These are phyloP conservation scores for Rhododendron ovatum DNA, from an alignment of 148 eudicot genomes.

Conservation along the genomic window DNA sequence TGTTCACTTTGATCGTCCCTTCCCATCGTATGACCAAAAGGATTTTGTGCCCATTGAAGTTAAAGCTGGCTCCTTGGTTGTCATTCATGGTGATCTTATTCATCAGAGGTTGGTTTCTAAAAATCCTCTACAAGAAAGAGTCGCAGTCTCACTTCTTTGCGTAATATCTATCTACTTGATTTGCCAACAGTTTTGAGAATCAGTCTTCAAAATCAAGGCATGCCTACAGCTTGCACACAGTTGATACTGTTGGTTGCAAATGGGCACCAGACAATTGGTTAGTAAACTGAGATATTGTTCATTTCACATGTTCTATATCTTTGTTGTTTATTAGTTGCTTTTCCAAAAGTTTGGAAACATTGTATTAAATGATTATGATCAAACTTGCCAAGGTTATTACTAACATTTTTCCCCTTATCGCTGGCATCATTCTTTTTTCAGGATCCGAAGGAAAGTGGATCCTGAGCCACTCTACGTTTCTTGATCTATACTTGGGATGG, in stretches of 20 bases:
- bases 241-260: constrained; percentile 85
- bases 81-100: constrained; percentile 92
- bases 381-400: neutral
- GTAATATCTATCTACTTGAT: constrained; percentile 3
- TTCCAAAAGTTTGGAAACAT: neutral
- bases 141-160: neutral
- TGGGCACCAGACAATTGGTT: constrained; percentile 93
- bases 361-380: neutral
- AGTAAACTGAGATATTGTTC: constrained; percentile 22
- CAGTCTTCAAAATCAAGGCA: constrained; percentile 84
- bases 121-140: neutral
- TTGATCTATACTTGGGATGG: constrained; percentile 5
- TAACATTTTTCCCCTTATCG: neutral
- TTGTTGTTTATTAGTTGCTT: neutral
- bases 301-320: neutral
- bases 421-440: constrained; percentile 23
- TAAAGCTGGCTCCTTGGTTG: constrained; percentile 87
- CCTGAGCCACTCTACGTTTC: constrained; percentile 60
- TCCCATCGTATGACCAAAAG: constrained; percentile 65
- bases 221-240: constrained; percentile 89
- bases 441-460: constrained; percentile 74
- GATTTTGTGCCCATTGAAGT: constrained; percentile 92
- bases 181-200: constrained; percentile 73
- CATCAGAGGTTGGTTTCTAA: constrained; percentile 71
- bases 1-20: constrained; percentile 80